These are phyloP conservation scores for Bipolaris zeicola DNA, from an alignment of 2,329 filamentous ascomycete genomes.

Conservation along the genomic window DNA sequence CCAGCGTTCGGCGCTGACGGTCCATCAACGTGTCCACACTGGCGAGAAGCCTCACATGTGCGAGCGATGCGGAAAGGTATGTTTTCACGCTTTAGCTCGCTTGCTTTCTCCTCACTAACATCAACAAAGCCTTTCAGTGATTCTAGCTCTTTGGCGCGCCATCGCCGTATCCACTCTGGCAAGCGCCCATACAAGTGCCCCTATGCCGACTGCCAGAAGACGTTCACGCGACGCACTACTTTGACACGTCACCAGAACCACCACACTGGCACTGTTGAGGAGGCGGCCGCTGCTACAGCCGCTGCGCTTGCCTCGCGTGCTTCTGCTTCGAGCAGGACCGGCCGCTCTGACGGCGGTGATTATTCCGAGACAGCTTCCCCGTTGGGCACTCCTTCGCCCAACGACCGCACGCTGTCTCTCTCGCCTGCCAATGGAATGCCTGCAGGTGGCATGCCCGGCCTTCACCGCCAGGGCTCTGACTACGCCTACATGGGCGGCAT, in stretches of 20 bases:
- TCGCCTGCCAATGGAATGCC: conserved; percentile 79
- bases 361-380: conserved; percentile 75
- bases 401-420: conserved; percentile 77
- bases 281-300: conserved; percentile 86
- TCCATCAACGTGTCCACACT: conserved; percentile 93
- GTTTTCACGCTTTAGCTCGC: conserved; percentile 24
- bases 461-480: conserved; percentile 71
- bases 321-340: conserved; percentile 54
- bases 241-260: conserved; percentile 95
- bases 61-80: conserved; percentile 92
- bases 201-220: conserved; percentile 97
- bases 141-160: conserved; percentile 89
- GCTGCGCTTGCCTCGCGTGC: conserved; percentile 73
- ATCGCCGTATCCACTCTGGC: conserved; percentile 92
- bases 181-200: conserved; percentile 97
- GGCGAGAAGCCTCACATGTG: conserved; percentile 99
- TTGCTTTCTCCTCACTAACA: conserved; percentile 28
- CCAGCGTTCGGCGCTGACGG: conserved; percentile 91
- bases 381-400: conserved; percentile 80
- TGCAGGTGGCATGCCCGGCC: conserved; percentile 63
- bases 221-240: conserved; percentile 93
- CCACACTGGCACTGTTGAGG: conserved; percentile 92
- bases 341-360: conserved; percentile 72
- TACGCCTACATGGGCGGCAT: conserved; percentile 80
- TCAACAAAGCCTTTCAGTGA: conserved; percentile 84